Evolutionary conservation across 164 flowering plant species (phyloP), one percentile per base, ranked within the genome.

Genomic region (Euptelea pleiosperma): DNA sequence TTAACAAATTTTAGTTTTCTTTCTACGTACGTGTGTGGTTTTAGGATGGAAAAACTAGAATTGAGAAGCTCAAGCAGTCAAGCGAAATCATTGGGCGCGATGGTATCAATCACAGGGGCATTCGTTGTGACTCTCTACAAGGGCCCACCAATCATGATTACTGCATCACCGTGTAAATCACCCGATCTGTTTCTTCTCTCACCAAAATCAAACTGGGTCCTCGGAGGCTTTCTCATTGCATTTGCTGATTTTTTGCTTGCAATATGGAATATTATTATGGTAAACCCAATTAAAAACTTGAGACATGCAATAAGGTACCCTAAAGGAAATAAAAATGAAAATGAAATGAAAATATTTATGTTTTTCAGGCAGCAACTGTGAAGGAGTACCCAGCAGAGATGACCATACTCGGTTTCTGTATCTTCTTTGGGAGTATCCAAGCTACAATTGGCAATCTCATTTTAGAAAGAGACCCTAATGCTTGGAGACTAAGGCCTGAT

Each of bases 71-170:
- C 50, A 60, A 72, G 46, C 37, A 70, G 79, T 65, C 77, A 62
- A 56, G 64, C 61, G 7, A 83, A 79, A 53, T 50, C 65, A 12
- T 1, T 77, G 29, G 79, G 83, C n/a, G 75, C 83, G 9, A 0
- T 79, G 14, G 71, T 79, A 11, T 70, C 82, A 21, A 69, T 78
- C 19, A 31, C 57, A 4, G 88, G 88, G 55, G 84, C 88, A 60
- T 37, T 77, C 5, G n/a, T 74, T 3, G 64, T 79, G 4, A 73
- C 64, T n/a, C 65, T 82, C 16, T 85, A 79, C 67, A 73, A 76
- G 57, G 88, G 91, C 22, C 82, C 75, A 52, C 24, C 72, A 8
- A 45, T 76, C 48, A 29, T 21, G 26, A 26, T 21, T 14, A 29
- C 4, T 28, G 22, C 54, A 11, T 50, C 57, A 45, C 16, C 18